Evolutionary conservation across 352 stramenopile species (phyloP).

Genomic region (Globisporangium cederbergense): DNA sequence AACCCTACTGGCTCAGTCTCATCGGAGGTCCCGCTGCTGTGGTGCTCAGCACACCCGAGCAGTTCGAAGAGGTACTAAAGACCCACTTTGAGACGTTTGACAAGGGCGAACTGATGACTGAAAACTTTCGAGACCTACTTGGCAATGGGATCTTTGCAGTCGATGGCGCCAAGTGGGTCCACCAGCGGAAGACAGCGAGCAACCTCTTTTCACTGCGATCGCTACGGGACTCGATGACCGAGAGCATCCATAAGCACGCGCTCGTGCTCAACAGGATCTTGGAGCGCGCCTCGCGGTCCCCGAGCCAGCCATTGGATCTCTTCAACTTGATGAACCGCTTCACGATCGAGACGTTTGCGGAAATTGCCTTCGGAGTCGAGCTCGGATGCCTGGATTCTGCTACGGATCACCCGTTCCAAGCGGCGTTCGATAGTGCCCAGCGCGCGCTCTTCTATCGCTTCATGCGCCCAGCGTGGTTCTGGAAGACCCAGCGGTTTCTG

Average conservation of each 20-base stretch:
- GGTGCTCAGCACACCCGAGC: conserved; percentile 16
- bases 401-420: conserved; percentile 24
- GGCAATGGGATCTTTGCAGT: conserved; percentile 24
- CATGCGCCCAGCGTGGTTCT: conserved; percentile 31
- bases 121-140: conserved; percentile 19
- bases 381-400: conserved; percentile 15
- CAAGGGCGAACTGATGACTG: conserved; percentile 20
- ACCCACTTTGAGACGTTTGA: conserved; percentile 26
- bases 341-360: conserved; percentile 44
- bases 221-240: conserved; percentile 28
- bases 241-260: conserved; percentile 13
- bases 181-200: conserved; percentile 33
- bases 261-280: not conserved
- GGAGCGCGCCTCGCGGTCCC: not conserved
- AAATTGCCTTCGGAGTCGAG: conserved; percentile 40
- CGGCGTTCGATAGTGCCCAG: conserved; percentile 37
- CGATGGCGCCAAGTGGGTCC: conserved; percentile 25
- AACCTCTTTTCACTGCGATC: conserved; percentile 24
- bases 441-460: conserved; percentile 29
- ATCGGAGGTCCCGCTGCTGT: conserved; percentile 5
- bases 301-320: conserved; percentile 13
- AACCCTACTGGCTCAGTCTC: conserved; percentile 13
- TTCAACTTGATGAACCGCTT: conserved; percentile 29
- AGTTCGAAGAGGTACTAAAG: conserved; percentile 23
- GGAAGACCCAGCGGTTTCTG: conserved; percentile 32